A percentile compares a stretch with the other conserved stretches of the same genome.
These are phyloP conservation scores for Colletotrichum australisinense DNA, from an alignment of 2,329 filamentous ascomycete species.

Conservation along the genomic window DNA sequence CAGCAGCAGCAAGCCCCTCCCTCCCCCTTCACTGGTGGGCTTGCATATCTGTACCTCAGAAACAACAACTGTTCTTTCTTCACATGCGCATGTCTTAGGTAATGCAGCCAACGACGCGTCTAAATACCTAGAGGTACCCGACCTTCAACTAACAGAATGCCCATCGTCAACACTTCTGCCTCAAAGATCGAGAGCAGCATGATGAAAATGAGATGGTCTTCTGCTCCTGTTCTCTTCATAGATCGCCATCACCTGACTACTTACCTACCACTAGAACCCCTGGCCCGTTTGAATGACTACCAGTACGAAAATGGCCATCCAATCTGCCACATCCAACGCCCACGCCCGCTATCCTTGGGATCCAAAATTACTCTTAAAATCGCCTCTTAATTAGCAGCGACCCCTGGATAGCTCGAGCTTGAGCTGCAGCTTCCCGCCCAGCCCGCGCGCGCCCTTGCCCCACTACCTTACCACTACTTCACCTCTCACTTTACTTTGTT, in stretches of 20 bases:
- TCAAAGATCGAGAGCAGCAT: not conserved
- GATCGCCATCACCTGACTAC: not conserved
- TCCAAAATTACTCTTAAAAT: conserved; percentile 20
- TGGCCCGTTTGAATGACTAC: not conserved
- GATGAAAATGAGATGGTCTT: not conserved
- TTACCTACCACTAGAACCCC: not conserved
- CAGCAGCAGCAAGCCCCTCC: too few species aligned
- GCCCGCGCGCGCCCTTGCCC: conserved; percentile 11
- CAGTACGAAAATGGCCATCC: not conserved
- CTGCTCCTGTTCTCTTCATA: not conserved
- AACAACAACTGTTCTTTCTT: not conserved
- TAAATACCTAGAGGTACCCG: not conserved
- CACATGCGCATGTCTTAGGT: not conserved
- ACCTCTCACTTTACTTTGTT: not conserved
- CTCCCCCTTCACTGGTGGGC: not conserved
- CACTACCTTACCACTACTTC: conserved; percentile 3
- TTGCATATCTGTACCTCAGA: not conserved
- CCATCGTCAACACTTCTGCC: not conserved
- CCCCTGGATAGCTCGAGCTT: conserved; percentile 18
- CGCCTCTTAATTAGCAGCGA: conserved; percentile 9
- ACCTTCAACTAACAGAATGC: not conserved
- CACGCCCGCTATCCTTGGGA: conserved; percentile 14
- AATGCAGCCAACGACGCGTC: not conserved
- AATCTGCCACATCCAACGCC: conserved; percentile 20
- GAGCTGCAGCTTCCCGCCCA: conserved; percentile 25